phyloP scores from a whole-genome alignment of 441 rosid genomes.

The Pelargonium australe region DNA sequence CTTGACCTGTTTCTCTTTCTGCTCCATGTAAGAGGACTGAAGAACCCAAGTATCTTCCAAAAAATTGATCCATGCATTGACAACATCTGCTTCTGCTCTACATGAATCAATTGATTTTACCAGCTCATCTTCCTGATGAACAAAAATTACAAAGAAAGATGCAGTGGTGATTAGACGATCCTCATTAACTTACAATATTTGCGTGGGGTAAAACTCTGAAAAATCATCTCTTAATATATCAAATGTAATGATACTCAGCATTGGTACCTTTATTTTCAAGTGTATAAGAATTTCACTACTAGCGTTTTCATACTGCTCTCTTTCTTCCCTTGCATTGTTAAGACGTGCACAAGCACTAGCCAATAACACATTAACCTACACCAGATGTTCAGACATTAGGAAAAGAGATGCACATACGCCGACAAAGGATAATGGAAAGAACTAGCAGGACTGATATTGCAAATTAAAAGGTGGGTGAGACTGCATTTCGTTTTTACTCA shows the following conservation, averaged over 20 bases:
- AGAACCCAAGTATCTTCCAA: constrained; percentile 60
- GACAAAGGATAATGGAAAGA: constrained; percentile 10
- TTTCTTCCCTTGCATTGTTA: constrained; percentile 74
- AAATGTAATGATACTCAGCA: constrained; percentile 7
- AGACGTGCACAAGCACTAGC: constrained; percentile 51
- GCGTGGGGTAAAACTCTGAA: neutral
- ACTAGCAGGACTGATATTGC: neutral
- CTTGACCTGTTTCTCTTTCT: constrained; percentile 67
- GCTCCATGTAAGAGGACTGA: constrained; percentile 39
- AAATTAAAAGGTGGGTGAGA: constrained; percentile 6
- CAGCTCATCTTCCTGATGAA: constrained; percentile 75
- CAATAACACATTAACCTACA: constrained; percentile 61
- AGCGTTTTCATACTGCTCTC: constrained; percentile 86
- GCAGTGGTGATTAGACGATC: neutral
- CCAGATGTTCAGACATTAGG: constrained; percentile 8
- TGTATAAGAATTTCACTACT: constrained; percentile 69
- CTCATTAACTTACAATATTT: neutral
- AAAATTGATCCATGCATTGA: constrained; percentile 61
- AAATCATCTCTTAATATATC: constrained; percentile 5
- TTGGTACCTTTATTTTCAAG: constrained; percentile 59
- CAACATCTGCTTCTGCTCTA: constrained; percentile 70
- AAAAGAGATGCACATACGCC: neutral
- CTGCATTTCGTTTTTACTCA: too few species aligned
- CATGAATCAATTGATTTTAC: constrained; percentile 59
- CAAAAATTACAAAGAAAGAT: constrained; percentile 14